These are phyloP conservation scores for Sporodiniella umbellata DNA, from an alignment of 371 early-diverging fungal genomes.

Conservation along the genomic window DNA sequence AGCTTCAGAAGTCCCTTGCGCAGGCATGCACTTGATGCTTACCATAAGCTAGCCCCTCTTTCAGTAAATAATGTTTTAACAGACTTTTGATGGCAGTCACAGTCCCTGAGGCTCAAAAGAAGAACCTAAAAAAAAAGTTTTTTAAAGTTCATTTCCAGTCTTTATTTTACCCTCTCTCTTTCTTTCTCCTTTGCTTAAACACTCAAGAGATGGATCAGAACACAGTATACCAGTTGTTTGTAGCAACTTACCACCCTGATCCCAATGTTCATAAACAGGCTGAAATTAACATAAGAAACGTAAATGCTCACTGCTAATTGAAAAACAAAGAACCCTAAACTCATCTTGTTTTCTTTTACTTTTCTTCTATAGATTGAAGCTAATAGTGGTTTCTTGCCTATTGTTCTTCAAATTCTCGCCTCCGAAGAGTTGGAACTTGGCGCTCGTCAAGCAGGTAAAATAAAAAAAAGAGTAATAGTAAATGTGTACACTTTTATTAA, in stretches of 20 bases:
- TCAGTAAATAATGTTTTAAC: no score
- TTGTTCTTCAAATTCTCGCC: slow-evolving; percentile 67
- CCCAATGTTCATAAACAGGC: slow-evolving; percentile 73
- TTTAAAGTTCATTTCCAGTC: neutral
- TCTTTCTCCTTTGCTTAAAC: neutral
- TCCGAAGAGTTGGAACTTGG: slow-evolving; percentile 57
- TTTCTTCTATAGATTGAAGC: slow-evolving; percentile 48
- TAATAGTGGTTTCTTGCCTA: slow-evolving; percentile 63
- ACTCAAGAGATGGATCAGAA: slow-evolving; percentile 46
- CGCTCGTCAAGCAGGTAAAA: slow-evolving; percentile 75
- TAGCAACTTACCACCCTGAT: slow-evolving; percentile 77
- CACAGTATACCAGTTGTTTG: slow-evolving; percentile 64
- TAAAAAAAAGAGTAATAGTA: neutral
- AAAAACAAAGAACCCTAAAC: no score
- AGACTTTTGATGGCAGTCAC: slow-evolving; percentile 1
- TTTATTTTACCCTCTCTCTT: neutral
- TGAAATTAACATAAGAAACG: slow-evolving; percentile 52
- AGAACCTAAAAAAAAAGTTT: neutral
- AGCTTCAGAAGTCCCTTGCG: no score
- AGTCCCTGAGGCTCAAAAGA: neutral
- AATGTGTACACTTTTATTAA: neutral
- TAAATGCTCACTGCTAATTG: slow-evolving; percentile 10
- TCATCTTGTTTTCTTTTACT: no score
- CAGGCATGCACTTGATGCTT: no score
- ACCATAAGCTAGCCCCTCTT: no score